These are phyloP conservation scores for Coemansia reversa DNA, from an alignment of 192 early-diverging fungal genomes.

Conservation along the genomic window DNA sequence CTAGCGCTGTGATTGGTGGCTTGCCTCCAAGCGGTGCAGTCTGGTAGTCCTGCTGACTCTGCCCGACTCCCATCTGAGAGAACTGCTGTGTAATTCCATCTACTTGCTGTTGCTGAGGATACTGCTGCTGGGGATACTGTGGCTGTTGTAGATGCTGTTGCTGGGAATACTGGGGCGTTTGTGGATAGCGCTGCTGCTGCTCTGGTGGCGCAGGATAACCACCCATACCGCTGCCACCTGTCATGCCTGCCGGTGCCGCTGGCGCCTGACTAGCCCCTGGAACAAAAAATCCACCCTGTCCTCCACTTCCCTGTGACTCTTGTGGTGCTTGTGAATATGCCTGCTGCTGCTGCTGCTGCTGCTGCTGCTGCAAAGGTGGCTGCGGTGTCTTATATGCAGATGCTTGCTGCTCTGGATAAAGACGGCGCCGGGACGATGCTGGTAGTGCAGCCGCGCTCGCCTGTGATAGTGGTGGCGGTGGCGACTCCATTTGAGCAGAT, in stretches of 20 bases:
- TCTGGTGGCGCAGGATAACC: background rate
- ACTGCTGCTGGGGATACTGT: conserved; percentile 1
- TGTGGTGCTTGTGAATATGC: conserved; percentile 10
- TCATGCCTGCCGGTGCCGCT: background rate
- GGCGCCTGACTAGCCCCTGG: conserved; percentile 35
- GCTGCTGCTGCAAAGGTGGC: conserved; percentile 18
- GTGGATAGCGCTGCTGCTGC: conserved; percentile 10
- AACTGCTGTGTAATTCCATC: conserved; percentile 46
- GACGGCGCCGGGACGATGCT: conserved; percentile 30
- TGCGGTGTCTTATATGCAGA: conserved; percentile 18
- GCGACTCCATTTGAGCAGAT: background rate
- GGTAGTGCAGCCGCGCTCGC: conserved; percentile 3
- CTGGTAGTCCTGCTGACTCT: conserved; percentile 31
- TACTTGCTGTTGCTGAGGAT: conserved; percentile 20
- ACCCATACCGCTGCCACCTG: background rate
- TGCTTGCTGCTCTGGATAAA: conserved; percentile 40
- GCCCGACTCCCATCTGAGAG: conserved; percentile 40
- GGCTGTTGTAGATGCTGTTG: conserved; percentile 1
- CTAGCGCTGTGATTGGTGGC: conserved; percentile 41
- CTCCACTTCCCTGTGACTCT: background rate
- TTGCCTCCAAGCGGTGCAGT: conserved; percentile 37
- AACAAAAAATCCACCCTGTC: conserved; percentile 45
- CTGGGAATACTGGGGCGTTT: background rate
- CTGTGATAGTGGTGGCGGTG: conserved; percentile 9
- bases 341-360: conserved; percentile 7